Evolutionary conservation across 345 rosid genomes (phyloP), one percentile per base, ranked within the genome.

Genomic region (Balakata baccata): DNA sequence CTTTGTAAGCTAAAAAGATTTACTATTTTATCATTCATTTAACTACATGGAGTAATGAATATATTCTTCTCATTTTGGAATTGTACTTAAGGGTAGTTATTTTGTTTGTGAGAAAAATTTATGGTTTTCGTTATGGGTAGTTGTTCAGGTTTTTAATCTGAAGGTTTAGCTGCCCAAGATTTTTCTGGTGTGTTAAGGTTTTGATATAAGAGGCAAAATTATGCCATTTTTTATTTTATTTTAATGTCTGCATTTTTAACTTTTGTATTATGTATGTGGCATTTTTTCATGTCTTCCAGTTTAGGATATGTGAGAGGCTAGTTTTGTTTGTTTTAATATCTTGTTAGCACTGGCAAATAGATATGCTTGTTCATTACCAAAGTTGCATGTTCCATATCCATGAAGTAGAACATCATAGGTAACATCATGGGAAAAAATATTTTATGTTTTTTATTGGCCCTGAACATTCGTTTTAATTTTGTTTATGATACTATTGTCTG

Each of bases 1-100:
- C 99, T 66, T 81, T 93, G 99, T 93, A 89, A 86, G 99, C 76
- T 79, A 66, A 58, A 58, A n/a, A 7, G 34, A 22, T 22, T 23
- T 70, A 39, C 17, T 52, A 7, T 52, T 66, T 57, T 41, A 20
- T 54, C 76, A 53, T 52, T 34, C 25, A 7, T 60, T 29, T 49
- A 37, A 34, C 65, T 75, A 50, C 23, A 64, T 37, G 18, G 63
- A 23, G 39, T 65, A n/a, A 23, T 2, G 20, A 49, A 9, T 51
- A 29, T 3, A 34, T 41, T 59, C 13, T 12, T 70, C 61, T 23
- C n/a, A 20, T 16, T 10, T 20, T 58, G 20, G 3, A 20, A 23
- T 47, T 57, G n/a, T 70, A 39, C 74, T 57, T 22, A 39, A 29
- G 71, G 37, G 13, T 57, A 16, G 9, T 14, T 61, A 54, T 2